phyloP scores from a whole-genome alignment of 2,329 filamentous ascomycete genomes.

The Arachnomyces sp. region DNA sequence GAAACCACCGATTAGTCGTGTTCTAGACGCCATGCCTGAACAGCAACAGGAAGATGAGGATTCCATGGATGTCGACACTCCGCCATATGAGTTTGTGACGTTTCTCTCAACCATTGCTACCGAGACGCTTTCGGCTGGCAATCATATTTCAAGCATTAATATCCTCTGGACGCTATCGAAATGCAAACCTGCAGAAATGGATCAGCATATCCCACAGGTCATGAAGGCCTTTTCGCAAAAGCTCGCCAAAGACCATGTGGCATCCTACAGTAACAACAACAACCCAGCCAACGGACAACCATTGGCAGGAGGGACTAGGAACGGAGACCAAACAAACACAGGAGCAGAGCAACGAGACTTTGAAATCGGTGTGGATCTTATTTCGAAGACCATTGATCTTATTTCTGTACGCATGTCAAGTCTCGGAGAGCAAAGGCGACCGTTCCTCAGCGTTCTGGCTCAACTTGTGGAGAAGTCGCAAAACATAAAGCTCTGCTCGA shows the following conservation, averaged over 20 bases:
- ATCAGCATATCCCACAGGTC: slow-evolving; percentile 75
- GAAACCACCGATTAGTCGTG: slow-evolving; percentile 66
- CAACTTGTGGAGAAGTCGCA: slow-evolving; percentile 92
- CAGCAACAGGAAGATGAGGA: slow-evolving; percentile 76
- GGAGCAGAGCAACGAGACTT: slow-evolving; percentile 66
- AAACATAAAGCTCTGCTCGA: slow-evolving; percentile 78
- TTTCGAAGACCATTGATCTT: slow-evolving; percentile 91
- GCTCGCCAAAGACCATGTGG: slow-evolving; percentile 84
- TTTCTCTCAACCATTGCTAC: slow-evolving; percentile 80
- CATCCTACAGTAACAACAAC: slow-evolving; percentile 56
- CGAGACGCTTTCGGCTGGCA: slow-evolving; percentile 72
- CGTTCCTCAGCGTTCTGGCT: slow-evolving; percentile 90
- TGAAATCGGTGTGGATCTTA: slow-evolving; percentile 81
- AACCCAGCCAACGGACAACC: slow-evolving; percentile 23
- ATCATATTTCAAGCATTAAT: slow-evolving; percentile 84
- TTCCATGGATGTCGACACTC: slow-evolving; percentile 64
- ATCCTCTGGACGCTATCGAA: slow-evolving; percentile 86
- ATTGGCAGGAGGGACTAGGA: slow-evolving; percentile 25
- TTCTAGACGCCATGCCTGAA: slow-evolving; percentile 83
- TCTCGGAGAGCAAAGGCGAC: slow-evolving; percentile 80
- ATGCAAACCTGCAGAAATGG: slow-evolving; percentile 77
- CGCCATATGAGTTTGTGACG: slow-evolving; percentile 78
- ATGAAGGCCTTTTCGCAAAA: slow-evolving; percentile 93
- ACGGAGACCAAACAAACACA: slow-evolving; percentile 1
- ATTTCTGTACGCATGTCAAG: slow-evolving; percentile 87